Evolutionary conservation across 129 eudicot genomes (phyloP), one percentile per base, ranked within the genome.

Genomic region (Helianthus tuberosus): DNA sequence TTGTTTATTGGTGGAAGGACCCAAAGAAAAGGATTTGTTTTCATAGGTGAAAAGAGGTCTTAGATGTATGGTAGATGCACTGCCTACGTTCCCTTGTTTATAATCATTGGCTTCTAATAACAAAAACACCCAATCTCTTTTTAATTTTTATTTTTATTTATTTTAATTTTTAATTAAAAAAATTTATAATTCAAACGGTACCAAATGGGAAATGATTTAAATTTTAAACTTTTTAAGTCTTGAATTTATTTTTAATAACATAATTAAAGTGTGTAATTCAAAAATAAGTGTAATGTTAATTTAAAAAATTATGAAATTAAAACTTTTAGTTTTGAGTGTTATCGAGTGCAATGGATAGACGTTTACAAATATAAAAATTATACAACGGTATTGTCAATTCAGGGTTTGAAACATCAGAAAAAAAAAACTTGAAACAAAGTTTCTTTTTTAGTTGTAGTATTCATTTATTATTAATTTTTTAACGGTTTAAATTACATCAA

Each of bases 11-110:
- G 91, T 80, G 84, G 84, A 75, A 46, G 49, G 88, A 75, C 80
- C 64, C 85, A 46, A 80, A 82, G 58, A 77, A 82, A 68, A 3
- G 39, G 60, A 68, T 41, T 60, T 62, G 25, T 68, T 74, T 69
- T 57, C 47, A 74, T 70, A 63, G 72, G 78, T 75, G 71, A 82
- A 75, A 71, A 62, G 70, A 80, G 27, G n/a, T 9, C 6, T 5
- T 79, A 54, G 75, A 48, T 91, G 72, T 88, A 92, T 91, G 97
- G 95, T 85, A 57, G 73, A 75, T 73, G 70, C 69, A 25, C 39
- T 16, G 71, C 64, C 60, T 75, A 91, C 97, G 97, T 91, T 82
- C 63, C 81, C 17, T 72, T 82, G 36, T 77, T 86, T 84, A 50
- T 41, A 80, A 65, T 82, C 96, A 84, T 51, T 82, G 86, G 83